A percentile compares a stretch with the other conserved stretches of the same genome.
phyloP scores from a whole-genome alignment of 768 basidiomycete species.

The Amanita inopinata region DNA sequence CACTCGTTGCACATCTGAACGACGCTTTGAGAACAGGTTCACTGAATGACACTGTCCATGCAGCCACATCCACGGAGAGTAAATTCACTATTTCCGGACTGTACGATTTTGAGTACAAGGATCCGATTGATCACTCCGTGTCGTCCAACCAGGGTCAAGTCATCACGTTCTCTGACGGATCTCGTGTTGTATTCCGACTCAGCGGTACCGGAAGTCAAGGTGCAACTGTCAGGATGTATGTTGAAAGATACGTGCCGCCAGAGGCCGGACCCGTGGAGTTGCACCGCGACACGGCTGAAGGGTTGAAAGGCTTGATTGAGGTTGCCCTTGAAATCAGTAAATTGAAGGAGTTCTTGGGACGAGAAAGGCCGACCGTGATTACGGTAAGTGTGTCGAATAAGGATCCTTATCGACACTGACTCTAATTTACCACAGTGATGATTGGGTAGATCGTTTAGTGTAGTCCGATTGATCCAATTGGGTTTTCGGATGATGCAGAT shows the following conservation, averaged over 20 bases:
- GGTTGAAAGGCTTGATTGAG: conserved; percentile 91
- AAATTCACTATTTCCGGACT: conserved; percentile 70
- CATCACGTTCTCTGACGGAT: conserved; percentile 85
- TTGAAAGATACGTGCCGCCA: conserved; percentile 81
- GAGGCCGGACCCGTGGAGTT: conserved; percentile 62
- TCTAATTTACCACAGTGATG: too few relatives aligned
- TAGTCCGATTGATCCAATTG: too few relatives aligned
- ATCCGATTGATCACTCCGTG: conserved; percentile 93
- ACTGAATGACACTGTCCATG: conserved; percentile 60
- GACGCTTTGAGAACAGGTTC: conserved; percentile 54
- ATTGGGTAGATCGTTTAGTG: too few relatives aligned
- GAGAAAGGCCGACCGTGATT: conserved; percentile 93
- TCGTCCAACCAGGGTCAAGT: conserved; percentile 95
- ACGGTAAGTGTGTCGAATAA: too few relatives aligned
- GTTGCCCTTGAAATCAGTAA: conserved; percentile 82
- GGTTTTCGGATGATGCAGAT: too few relatives aligned
- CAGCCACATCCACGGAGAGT: conserved; percentile 53
- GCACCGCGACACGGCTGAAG: conserved; percentile 72
- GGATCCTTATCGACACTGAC: too few relatives aligned
- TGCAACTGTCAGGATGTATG: conserved; percentile 93
- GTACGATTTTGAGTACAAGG: conserved; percentile 92
- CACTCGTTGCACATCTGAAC: conserved; percentile 74
- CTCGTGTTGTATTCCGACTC: conserved; percentile 89
- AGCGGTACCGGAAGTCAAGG: conserved; percentile 95
- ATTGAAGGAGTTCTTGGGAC: conserved; percentile 75